Base-by-base conservation (phyloP, 208 protist species). In the Crithidia expoeki region DNA sequence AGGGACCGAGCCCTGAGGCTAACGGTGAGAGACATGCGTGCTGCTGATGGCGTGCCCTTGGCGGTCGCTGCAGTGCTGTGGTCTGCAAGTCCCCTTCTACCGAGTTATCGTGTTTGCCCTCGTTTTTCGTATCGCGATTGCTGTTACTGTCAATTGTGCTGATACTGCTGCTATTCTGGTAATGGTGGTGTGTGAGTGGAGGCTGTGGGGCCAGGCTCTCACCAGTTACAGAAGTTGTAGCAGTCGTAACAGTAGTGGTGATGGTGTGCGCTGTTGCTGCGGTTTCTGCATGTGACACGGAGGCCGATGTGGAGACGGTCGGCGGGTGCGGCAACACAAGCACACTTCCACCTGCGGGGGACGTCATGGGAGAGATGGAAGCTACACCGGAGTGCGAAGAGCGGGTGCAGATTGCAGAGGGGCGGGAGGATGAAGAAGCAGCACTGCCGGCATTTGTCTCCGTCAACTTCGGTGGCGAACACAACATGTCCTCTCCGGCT, bases 301-400 rank as follows among this genome's bases (percentile, higher is more conserved):
- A 50, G 46, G 23, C 3, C 16, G 42, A 47, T 17, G n/a, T 33
- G 36, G 19, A 10, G 56, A 64, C 11, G 7, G 34, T 9, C 7
- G 42, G 19, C 9, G 42, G 12, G 42, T 49, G 58, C 16, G 58
- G 58, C 21, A 52, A 21, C 16, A 32, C 38, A 10, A 52, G 42
- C 1, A 34, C 42, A 17, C 42, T 64, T 1, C 14, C 42, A 1
- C 58, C 58, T 1, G 58, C 36, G 3, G 58, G 58, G 16, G 58
- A 64, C 7, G 58, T 52, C 19, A 64, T 25, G 4, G 58, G 58
- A 2, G 58, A 64, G 5, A 44, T 42, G 4, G 58, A 50, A 7
- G 40, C 42, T 4, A 30, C 17, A 1, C 58, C 42, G 2, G 4
- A 17, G 27, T 16, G 36, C 7, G 27, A n/a, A 12, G 42, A 7